Base-by-base conservation (phyloP, 352 stramenopile species). In the Globisporangium camurandrum region DNA sequence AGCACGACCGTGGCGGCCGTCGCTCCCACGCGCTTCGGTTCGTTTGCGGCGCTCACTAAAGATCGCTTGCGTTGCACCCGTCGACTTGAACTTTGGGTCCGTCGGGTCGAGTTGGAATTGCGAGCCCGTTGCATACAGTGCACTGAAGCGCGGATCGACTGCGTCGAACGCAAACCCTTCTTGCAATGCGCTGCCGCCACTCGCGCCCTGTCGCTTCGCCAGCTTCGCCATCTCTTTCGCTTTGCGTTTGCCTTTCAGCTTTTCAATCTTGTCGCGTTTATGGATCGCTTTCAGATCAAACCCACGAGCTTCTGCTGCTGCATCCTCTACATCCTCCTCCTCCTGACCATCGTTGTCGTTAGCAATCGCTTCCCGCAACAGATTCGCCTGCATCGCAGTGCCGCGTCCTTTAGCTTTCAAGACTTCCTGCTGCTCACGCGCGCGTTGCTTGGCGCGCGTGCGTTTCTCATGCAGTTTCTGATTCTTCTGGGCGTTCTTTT, bases 401-500 rank as follows among this genome's bases (percentile, higher is more conserved):
- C 56, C 52, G 31, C 61, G 65, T 23, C 73, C 74, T 52, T 80
- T 84, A 41, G 75, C 77, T 64, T 84, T 82, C 7, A 93, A 53
- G 31, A 87, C 51, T 17, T 80, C 72, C 20, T 78, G 68, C 51
- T 91, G 77, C 28, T 87, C 83, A 19, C 67, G 72, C 28, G 67
- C 69, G 19, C 74, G 61, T 44, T 74, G 50, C 64, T 93, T 91
- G 42, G 85, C 69, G 28, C 56, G 49, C 14, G 67, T 27, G 1
- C 78, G 73, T 57, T 93, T 93, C 14, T 91, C 77, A 51, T 90
- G 77, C 57, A 79, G 58, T 53, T 90, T 91, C 47, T 74, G 68
- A 62, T 93, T 93, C 62, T 91, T 91, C 51, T 91, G 66, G 46
- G 76, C 64, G 60, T 93, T 93, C 65, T 90, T 93, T 61, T 91